Base-by-base conservation (phyloP, 768 basidiomycete genomes). In the Gelatoporia subvermispora region DNA sequence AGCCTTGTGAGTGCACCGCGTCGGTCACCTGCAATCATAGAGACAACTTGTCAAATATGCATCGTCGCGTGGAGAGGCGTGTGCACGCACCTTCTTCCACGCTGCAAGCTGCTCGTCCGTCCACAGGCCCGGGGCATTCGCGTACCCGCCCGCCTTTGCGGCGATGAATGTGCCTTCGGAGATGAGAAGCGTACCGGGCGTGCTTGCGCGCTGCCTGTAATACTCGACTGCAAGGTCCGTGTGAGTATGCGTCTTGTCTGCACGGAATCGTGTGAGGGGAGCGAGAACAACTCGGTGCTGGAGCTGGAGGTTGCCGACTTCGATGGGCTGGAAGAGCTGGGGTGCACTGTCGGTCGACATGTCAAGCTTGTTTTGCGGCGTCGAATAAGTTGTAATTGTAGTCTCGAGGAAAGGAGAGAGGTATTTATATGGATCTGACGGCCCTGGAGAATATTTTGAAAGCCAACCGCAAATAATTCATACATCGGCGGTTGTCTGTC, bases 111-210 rank as follows among this genome's bases (percentile, higher is more conserved):
- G 87, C 20, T 74, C 78, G 2, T 74, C 60, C n/a, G 61, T 78
- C 71, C 76, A 87, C 46, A 87, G 78, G 0, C 85, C 86, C 1
- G 85, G 86, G 0, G 76, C 72, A 47, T 78, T 63, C 1, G 49
- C 43, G 36, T 64, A 69, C 1, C 80, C 82, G 2, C 75, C 78
- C 0, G 81, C 79, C 13, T 72, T 55, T 1, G 63, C 60, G 0
- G 75, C 71, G 41, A 86, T 75, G 44, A 73, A 65, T 2, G 80
- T 79, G 0, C 71, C 82, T 61, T 86, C 82, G 2, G 78, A 63
- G 47, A 87, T 72, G 38, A 81, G 62, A 9, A 85, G 63, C 0
- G 76, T 81, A 0, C 82, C 82, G 0, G 76, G 72, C 0, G 61
- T 55, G 28, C 66, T 64, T 4, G 65, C 69, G 0, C 79, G 72